phyloP scores from a whole-genome alignment of 169 alveolate species.

The Plasmodium sp. region DNA sequence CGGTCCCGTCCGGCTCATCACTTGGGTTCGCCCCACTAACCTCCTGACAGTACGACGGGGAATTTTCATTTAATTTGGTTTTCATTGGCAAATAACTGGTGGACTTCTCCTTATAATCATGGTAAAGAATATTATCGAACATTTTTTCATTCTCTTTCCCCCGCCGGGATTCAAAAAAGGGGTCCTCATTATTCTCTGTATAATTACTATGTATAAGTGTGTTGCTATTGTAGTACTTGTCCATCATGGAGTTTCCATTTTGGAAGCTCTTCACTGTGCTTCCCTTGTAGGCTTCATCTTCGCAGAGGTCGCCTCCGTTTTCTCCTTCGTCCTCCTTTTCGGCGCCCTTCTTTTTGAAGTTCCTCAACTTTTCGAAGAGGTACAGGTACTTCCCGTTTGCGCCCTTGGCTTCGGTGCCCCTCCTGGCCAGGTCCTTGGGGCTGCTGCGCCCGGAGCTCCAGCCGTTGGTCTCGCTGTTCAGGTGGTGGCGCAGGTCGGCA shows the following conservation, averaged over 20 bases:
- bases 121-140: conserved; percentile 7
- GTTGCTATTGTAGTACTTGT: conserved; percentile 16
- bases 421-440: not conserved
- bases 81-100: not conserved
- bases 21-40: not conserved
- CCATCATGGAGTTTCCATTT: not conserved
- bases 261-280: conserved; percentile 8
- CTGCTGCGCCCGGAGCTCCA: not conserved
- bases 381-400: not conserved
- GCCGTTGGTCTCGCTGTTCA: not conserved
- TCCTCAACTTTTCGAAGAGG: conserved; percentile 2
- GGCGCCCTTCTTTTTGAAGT: not conserved
- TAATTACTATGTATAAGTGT: conserved; percentile 2
- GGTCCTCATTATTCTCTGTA: not conserved
- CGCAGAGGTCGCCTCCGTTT: not conserved
- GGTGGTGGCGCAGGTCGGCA: not conserved
- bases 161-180: not conserved
- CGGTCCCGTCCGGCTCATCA: not conserved
- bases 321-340: not conserved
- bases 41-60: not conserved
- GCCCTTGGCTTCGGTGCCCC: not conserved
- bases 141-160: conserved; percentile 3
- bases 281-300: not conserved
- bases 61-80: conserved; percentile 18
- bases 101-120: conserved; percentile 17